These are phyloP conservation scores for Pyrenophora graminea DNA, from an alignment of 2,329 filamentous ascomycete species.

Conservation along the genomic window DNA sequence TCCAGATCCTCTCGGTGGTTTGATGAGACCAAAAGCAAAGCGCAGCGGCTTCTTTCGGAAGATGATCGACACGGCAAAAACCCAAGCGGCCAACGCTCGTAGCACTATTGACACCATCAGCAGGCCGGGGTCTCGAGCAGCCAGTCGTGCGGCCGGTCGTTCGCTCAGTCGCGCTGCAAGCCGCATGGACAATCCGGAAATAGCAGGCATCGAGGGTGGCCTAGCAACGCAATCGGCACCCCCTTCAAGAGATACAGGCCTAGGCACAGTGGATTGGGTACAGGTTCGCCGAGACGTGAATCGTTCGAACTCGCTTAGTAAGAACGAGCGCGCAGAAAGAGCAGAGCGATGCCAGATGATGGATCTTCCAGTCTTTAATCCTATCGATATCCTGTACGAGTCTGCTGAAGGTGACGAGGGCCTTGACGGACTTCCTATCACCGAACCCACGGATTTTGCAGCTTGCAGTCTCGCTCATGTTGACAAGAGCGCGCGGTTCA, in stretches of 20 bases:
- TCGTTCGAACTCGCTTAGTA: conserved; percentile 88
- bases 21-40: conserved; percentile 72
- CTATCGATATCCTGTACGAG: conserved; percentile 85
- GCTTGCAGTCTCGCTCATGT: conserved; percentile 81
- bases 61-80: conserved; percentile 91
- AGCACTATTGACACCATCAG: conserved; percentile 73
- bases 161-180: conserved; percentile 40
- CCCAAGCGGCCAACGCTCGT: conserved; percentile 84
- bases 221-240: conserved; percentile 28
- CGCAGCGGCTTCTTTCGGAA: conserved; percentile 94
- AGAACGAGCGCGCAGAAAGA: conserved; percentile 82
- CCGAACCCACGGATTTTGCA: conserved; percentile 79
- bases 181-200: conserved; percentile 47
- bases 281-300: conserved; percentile 95
- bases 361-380: conserved; percentile 84
- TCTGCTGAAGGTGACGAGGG: conserved; percentile 88
- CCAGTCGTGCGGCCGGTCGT: conserved; percentile 48
- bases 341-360: conserved; percentile 93
- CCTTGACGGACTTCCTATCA: conserved; percentile 80
- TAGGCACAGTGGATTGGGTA: conserved; percentile 83
- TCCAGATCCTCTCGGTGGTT: conserved; percentile 73
- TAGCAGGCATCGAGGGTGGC: conserved; percentile 61
- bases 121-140: conserved; percentile 48
- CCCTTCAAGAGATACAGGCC: conserved; percentile 72
- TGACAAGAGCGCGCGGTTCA: conserved; percentile 93